Evolutionary conservation across 805 yeast genomes (phyloP), one percentile per base, ranked within the genome.

Genomic region (Candida pini): DNA sequence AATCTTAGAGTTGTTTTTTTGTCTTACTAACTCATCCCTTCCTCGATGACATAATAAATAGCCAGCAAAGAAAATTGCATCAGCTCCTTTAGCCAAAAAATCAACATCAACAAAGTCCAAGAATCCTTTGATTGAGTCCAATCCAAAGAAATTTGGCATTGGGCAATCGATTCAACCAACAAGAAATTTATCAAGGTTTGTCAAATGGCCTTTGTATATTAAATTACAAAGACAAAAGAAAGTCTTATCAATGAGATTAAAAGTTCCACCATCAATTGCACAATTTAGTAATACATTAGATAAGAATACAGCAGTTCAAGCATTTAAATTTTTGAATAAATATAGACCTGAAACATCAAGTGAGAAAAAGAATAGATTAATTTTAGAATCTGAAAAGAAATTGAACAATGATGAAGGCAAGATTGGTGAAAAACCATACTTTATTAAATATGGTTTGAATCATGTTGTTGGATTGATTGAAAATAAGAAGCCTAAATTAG

Each of bases 171-270:
- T 90, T 58, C 97, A 90, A 73, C 95, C 88, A 68, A 87, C 82
- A 78, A 81, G 90, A 73, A 86, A 92, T 81, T 79, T 92, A 64
- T 74, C 95, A 45, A 88, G 97, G 72, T 89, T 85, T 68, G 97
- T 90, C 64, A 92, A 84, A 73, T 92, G 98, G 98, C 98, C 98
- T 65, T 92, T 83, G 72, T 88, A 90, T 68, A 94, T 90, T 56
- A 86, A 95, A 75, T 76, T 92, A 57, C 98, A 90, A 78, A 89
- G 98, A 80, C 97, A 92, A 75, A 92, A 82, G 83, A 90, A 90
- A 81, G 83, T 90, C 68, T 78, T 90, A 68, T 73, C 81, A 59
- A 68, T 89, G 70, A 89, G 98, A 82, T 79, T 90, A 66, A 90
- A 92, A 83, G 98, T 90, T 65, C 98, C 98, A 55, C 98, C 98